phyloP scores from a whole-genome alignment of 345 rosid genomes.

The Cardamine resedifolia region DNA sequence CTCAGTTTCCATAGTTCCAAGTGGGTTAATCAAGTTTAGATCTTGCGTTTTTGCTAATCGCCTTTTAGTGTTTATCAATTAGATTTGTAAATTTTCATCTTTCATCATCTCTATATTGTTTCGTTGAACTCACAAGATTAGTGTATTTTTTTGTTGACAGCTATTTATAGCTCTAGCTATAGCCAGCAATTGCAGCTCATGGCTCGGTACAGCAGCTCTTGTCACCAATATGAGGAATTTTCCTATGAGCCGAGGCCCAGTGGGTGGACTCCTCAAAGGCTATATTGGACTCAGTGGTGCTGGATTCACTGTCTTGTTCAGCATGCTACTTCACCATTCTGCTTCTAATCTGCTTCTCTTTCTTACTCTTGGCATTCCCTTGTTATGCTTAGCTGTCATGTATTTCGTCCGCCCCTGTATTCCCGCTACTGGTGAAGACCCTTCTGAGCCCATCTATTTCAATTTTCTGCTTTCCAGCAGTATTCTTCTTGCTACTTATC shows the following conservation, averaged over 20 bases:
- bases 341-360: slow-evolving; percentile 60
- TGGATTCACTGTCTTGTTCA: slow-evolving; percentile 72
- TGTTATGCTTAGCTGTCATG: slow-evolving; percentile 63
- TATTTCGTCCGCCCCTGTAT: slow-evolving; percentile 77
- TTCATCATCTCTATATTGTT: neutral
- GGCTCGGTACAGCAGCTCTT: slow-evolving; percentile 75
- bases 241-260: slow-evolving; percentile 68
- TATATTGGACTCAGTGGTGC: slow-evolving; percentile 82
- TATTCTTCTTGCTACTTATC: slow-evolving; percentile 67
- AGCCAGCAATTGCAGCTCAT: slow-evolving; percentile 75
- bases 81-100: neutral
- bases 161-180: slow-evolving; percentile 71
- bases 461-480: slow-evolving; percentile 64
- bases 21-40: neutral
- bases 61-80: neutral
- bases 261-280: slow-evolving; percentile 76
- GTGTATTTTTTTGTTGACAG: slow-evolving; percentile 41
- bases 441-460: slow-evolving; percentile 75
- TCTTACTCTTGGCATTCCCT: slow-evolving; percentile 75
- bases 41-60: neutral
- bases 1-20: neutral
- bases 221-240: slow-evolving; percentile 88
- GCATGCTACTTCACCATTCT: slow-evolving; percentile 56
- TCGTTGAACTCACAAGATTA: neutral
- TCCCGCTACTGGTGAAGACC: slow-evolving; percentile 87